Evolutionary conservation across 2,329 filamentous ascomycete species (phyloP).

Genomic region (Aspergillus hiratsukae): DNA sequence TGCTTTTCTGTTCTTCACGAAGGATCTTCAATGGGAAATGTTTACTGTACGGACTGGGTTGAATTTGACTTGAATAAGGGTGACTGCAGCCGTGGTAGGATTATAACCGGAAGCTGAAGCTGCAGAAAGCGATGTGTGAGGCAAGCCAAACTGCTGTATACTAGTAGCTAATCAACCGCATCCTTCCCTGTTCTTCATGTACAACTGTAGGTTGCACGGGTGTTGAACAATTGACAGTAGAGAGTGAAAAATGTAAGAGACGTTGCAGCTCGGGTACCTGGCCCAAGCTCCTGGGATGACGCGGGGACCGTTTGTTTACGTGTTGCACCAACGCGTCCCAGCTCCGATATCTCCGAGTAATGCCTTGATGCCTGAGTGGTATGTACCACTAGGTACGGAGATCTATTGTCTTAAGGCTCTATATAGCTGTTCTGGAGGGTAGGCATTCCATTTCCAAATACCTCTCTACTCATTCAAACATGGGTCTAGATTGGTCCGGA

Average conservation of each 20-base stretch:
- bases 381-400: no score
- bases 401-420: no score
- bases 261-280: slow-evolving; percentile 1
- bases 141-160: slow-evolving; percentile 24
- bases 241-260: not conserved
- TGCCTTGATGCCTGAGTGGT: slow-evolving; percentile 12
- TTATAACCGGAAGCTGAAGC: slow-evolving; percentile 13
- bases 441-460: no score
- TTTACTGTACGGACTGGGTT: slow-evolving; percentile 24
- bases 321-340: slow-evolving; percentile 14
- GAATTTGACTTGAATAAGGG: slow-evolving; percentile 28
- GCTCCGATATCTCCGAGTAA: slow-evolving; percentile 17
- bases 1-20: slow-evolving; percentile 27
- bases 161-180: slow-evolving; percentile 23
- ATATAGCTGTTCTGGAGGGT: no score
- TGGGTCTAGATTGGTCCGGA: not conserved
- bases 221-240: not conserved
- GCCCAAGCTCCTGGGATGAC: slow-evolving; percentile 19
- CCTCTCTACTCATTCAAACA: no score
- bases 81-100: slow-evolving; percentile 14
- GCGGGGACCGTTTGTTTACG: slow-evolving; percentile 20
- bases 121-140: slow-evolving; percentile 13
- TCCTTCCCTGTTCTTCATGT: slow-evolving; percentile 6
- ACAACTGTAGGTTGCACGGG: slow-evolving; percentile 4
- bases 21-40: slow-evolving; percentile 29